Evolutionary conservation across 805 yeast genomes (phyloP).

Genomic region (Suhomyces canberraensis): DNA sequence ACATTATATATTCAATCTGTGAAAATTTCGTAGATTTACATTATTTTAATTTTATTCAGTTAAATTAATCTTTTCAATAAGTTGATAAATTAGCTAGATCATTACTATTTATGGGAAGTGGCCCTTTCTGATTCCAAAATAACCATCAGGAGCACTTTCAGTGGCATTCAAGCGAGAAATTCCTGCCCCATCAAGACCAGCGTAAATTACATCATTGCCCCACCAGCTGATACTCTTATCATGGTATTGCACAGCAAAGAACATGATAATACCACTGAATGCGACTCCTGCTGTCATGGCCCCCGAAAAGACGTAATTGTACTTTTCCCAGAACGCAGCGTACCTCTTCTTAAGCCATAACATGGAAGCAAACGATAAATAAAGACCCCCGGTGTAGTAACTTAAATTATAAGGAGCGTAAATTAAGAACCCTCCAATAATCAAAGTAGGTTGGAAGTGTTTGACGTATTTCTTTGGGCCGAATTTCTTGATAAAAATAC

Average conservation of each 20-base stretch:
- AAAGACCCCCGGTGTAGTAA: slow-evolving; percentile 28
- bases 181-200: slow-evolving; percentile 20
- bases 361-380: slow-evolving; percentile 26
- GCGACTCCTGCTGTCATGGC: slow-evolving; percentile 34
- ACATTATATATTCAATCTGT: too few species aligned
- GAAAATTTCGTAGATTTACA: too few species aligned
- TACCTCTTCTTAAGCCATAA: slow-evolving; percentile 23
- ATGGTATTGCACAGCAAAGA: slow-evolving; percentile 36
- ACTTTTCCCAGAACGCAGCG: slow-evolving; percentile 34
- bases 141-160: slow-evolving; percentile 28
- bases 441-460: slow-evolving; percentile 32
- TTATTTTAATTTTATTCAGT: too few species aligned
- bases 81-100: too few species aligned
- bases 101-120: slow-evolving; percentile 19
- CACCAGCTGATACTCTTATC: slow-evolving; percentile 29
- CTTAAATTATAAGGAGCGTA: slow-evolving; percentile 34
- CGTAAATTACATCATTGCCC: slow-evolving; percentile 25
- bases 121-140: slow-evolving; percentile 33
- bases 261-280: slow-evolving; percentile 30
- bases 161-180: slow-evolving; percentile 16
- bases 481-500: slow-evolving; percentile 13
- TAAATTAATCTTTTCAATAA: too few species aligned
- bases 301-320: slow-evolving; percentile 30
- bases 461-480: slow-evolving; percentile 17
- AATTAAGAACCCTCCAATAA: slow-evolving; percentile 29